Base-by-base conservation (phyloP, 495 filamentous ascomycete genomes). In the Penicillium psychrofluorescens region DNA sequence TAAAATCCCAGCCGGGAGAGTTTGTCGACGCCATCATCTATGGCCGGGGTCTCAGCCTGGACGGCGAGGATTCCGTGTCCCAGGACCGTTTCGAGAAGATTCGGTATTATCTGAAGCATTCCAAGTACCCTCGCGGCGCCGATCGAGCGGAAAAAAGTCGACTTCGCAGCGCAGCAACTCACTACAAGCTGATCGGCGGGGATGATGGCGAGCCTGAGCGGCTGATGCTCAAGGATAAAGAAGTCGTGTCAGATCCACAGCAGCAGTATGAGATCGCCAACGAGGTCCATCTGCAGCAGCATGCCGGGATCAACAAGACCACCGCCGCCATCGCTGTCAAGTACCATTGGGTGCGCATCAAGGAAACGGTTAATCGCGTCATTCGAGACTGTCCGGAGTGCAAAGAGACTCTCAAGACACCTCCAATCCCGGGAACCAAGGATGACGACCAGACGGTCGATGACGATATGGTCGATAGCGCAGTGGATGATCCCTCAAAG, bases 51-150 rank as follows among this genome's bases (percentile, higher is more conserved):
- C 77, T 98, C 11, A 81, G 79, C 8, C 66, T 75, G 5, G 81
- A 83, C 40, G 83, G 81, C 46, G 90, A 95, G 54, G 88, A 95
- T 60, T 88, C 85, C 53, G 85, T 94, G 53, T 90, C 85, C 58
- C 90, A 95, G 74, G 91, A 96, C 64, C 86, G 92, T 47, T 97
- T 97, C 71, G 90, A 96, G 69, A 98, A 96, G 69, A 98, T 98
- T 55, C 82, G 86, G 44, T 96, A 87, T 67, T 98, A 98, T 69
- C 81, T 98, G 53, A 94, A 95, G 59, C 87, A 89, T 63, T 83
- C 83, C 55, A 91, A 91, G 64, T 97, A 98, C 63, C 92, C 92
- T 29, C 79, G 84, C 46, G 92, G 91, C 35, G 87, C 90, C 46
- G 91, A 97, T 67, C 84, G 92, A 38, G 90, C 90, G 37, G 90